phyloP scores from a whole-genome alignment of 768 basidiomycete genomes.

The Termitomyces bulborhizus region DNA sequence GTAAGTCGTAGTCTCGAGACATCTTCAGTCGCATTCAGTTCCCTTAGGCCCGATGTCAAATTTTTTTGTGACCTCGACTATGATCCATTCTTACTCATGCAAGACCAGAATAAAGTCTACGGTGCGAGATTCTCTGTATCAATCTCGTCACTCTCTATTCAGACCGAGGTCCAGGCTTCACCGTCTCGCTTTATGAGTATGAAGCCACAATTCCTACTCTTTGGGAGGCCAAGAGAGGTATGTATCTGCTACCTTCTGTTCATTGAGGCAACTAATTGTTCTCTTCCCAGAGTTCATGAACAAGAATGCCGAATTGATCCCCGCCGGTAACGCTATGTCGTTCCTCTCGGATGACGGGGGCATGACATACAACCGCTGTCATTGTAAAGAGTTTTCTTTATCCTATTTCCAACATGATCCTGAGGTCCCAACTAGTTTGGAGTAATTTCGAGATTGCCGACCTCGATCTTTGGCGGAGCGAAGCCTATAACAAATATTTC shows the following conservation, averaged over 20 bases:
- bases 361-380: constrained; percentile 68
- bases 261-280: neutral
- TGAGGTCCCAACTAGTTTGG: constrained; percentile 54
- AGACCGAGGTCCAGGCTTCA: constrained; percentile 54
- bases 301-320: constrained; percentile 52
- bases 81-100: constrained; percentile 87
- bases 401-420: neutral
- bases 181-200: constrained; percentile 79
- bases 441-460: constrained; percentile 91
- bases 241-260: neutral
- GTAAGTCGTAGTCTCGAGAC: constrained; percentile 21
- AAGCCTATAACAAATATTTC: constrained; percentile 80
- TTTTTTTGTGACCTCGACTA: constrained; percentile 85
- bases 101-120: constrained; percentile 79
- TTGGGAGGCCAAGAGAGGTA: constrained; percentile 74
- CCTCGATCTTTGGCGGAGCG: constrained; percentile 78
- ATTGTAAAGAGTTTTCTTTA: constrained; percentile 39
- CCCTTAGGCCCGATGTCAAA: constrained; percentile 69
- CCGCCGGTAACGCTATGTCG: constrained; percentile 67
- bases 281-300: constrained; percentile 61
- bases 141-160: neutral
- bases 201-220: constrained; percentile 80
- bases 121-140: constrained; percentile 33
- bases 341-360: constrained; percentile 81
- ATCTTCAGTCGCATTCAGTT: constrained; percentile 2